Base-by-base conservation (phyloP, 192 early-diverging fungal genomes). In the Phlyctochytrium planicorne region DNA sequence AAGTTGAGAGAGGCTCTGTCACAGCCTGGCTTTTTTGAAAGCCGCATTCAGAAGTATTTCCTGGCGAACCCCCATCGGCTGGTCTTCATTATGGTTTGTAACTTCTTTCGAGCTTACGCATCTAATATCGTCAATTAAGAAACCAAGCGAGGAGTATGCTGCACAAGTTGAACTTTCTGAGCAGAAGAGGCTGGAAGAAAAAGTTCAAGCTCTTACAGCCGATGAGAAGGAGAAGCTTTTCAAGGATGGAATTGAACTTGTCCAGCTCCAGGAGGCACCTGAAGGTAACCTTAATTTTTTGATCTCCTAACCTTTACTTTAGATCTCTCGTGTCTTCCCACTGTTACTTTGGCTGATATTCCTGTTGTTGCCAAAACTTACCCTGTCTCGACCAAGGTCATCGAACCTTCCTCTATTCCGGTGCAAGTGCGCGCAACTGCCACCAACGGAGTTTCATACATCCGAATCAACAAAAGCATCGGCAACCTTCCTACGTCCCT, bases 381-480 rank as follows among this genome's bases (percentile, higher is more conserved):
- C 36, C 67, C 81, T 23, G 71, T 91, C 32, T 77, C 81, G 6
- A 34, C 37, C 1, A 4, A 53, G n/a, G 24, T 67, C 2, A 3
- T 37, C 2, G n/a, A 3, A 33, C 56, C 83, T n/a, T 69, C 67
- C 36, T 75, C 75, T 6, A 69, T 81, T 12, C 82, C 86, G 29
- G 85, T 92, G 30, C 90, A 93, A 56, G 90, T 88, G 88, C 82
- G 93, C 57, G 79, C 83, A 2, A 89, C 94, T 0, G 67, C 85
- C 2, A 98, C 96, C 34, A 98, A 98, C 66, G 94, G 92, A 27
- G 88, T 98, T 59, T 93, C 93, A 33, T 98, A 98, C 74, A 79
- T 94, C 53, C 81, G 83, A n/a, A 78, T 87, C 0, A 89, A 89
- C 62, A 89, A 89, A 67, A 79, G 83, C 32, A 78, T 90, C 34